These are phyloP conservation scores for Gloeophyllum trabeum DNA, from an alignment of 768 basidiomycete genomes.

Conservation along the genomic window DNA sequence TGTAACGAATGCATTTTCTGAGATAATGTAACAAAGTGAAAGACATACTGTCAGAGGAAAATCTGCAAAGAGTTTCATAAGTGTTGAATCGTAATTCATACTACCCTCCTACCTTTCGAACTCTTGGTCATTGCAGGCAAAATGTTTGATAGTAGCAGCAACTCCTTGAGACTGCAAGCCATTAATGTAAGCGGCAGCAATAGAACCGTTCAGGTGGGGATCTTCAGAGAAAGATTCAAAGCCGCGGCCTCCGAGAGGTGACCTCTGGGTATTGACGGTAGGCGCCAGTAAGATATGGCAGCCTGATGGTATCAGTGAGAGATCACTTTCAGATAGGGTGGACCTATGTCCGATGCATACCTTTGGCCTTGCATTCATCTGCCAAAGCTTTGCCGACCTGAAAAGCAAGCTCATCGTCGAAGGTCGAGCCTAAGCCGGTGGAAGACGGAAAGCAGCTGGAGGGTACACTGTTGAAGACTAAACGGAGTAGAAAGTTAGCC, in stretches of 20 bases:
- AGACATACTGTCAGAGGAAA: constrained; percentile 33
- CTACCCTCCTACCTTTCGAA: constrained; percentile 29
- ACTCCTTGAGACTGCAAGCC: constrained; percentile 50
- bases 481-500: too few species aligned
- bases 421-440: constrained; percentile 44
- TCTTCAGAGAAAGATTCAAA: constrained; percentile 62
- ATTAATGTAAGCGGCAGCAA: constrained; percentile 51
- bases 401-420: constrained; percentile 36
- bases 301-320: constrained; percentile 17
- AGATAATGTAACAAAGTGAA: neutral
- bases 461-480: constrained; percentile 46
- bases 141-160: constrained; percentile 55
- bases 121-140: constrained; percentile 53
- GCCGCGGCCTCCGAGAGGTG: constrained; percentile 39
- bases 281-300: constrained; percentile 43
- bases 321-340: too few species aligned
- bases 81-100: neutral
- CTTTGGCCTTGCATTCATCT: constrained; percentile 40
- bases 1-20: constrained; percentile 6
- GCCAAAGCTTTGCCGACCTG: constrained; percentile 39
- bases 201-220: constrained; percentile 40
- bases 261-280: constrained; percentile 56
- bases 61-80: constrained; percentile 11
- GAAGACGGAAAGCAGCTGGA: constrained; percentile 48
- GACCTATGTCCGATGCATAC: constrained; percentile 9